phyloP scores from a whole-genome alignment of 1,284 basidiomycete genomes.

The Cutaneotrichosporon sp. region DNA sequence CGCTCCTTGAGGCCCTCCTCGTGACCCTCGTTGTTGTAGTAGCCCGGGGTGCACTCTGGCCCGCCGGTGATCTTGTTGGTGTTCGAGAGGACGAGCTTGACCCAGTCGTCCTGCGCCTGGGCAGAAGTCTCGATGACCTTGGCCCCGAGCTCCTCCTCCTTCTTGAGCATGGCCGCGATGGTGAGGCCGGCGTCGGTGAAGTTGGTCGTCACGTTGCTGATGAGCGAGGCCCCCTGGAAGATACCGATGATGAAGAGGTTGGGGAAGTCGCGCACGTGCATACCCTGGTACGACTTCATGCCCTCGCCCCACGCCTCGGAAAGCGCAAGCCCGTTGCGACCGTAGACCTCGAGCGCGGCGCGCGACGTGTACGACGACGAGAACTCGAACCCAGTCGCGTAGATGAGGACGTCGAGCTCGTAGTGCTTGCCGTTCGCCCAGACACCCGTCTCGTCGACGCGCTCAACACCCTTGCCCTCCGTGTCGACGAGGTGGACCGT shows the following conservation, averaged over 20 bases:
- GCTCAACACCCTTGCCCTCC: conserved; percentile 18
- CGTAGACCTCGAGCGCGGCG: conserved; percentile 17
- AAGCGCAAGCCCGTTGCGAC: conserved; percentile 11
- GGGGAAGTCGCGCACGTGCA: conserved; percentile 20
- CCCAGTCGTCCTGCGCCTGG: conserved; percentile 9
- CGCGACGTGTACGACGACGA: conserved; percentile 8
- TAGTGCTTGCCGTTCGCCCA: conserved; percentile 18
- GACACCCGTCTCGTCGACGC: conserved; percentile 16
- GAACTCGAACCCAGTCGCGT: conserved; percentile 23
- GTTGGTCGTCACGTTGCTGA: conserved; percentile 20
- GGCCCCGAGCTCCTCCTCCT: conserved; percentile 12
- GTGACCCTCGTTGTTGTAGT: conserved; percentile 20
- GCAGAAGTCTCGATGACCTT: conserved; percentile 1
- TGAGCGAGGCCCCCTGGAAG: conserved; percentile 12
- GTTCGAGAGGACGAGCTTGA: conserved; percentile 6
- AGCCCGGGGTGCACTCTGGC: conserved; percentile 14
- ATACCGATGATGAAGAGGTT: conserved; percentile 18
- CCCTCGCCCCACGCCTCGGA: conserved; percentile 19
- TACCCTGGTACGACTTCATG: conserved; percentile 17
- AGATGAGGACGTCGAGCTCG: conserved; percentile 19
- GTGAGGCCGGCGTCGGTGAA: conserved; percentile 10
- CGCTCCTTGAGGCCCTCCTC: conserved; percentile 8
- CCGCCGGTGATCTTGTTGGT: neutral
- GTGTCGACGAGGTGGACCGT: conserved; percentile 24
- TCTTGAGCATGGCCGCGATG: conserved; percentile 11